Conservation (phyloP, 2,329 filamentous ascomycete species). For the Cercospora zeina region DNA sequence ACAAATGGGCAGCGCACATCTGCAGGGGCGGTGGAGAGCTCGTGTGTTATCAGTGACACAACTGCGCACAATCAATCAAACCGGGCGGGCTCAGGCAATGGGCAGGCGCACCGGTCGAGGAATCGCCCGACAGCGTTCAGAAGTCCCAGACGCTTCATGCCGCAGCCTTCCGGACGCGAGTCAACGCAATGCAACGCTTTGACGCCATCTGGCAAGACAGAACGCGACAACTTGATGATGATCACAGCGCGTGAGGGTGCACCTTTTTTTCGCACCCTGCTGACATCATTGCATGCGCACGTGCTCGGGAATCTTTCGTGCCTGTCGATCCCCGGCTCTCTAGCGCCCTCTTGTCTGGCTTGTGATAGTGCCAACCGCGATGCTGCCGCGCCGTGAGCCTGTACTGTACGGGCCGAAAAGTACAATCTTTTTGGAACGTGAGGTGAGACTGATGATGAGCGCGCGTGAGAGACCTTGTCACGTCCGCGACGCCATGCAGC, state of each 20-base stretch:
- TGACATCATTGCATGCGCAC: neutral
- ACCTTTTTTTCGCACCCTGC: neutral
- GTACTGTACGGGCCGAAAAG: neutral
- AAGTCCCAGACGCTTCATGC: neutral
- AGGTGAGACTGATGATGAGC: neutral
- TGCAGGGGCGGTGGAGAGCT: conserved; percentile 4
- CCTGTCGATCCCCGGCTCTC: conserved; percentile 1
- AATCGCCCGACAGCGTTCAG: neutral
- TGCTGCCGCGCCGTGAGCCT: neutral
- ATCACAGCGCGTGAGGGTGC: neutral
- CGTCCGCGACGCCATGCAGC: neutral
- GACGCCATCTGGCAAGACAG: neutral
- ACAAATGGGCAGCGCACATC: conserved; percentile 4
- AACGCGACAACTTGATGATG: neutral
- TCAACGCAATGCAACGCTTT: neutral
- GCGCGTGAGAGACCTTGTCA: neutral
- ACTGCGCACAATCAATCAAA: neutral
- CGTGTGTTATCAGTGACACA: conserved; percentile 2
- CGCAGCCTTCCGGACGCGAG: neutral
- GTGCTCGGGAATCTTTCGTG: conserved; percentile 1
- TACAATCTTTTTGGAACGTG: neutral
- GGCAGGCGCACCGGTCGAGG: neutral
- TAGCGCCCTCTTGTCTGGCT: neutral
- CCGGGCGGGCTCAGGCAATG: neutral
- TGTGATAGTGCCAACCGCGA: neutral